These are phyloP conservation scores for Rhododendron ferrugineum DNA, from an alignment of 148 eudicot species.

Conservation along the genomic window DNA sequence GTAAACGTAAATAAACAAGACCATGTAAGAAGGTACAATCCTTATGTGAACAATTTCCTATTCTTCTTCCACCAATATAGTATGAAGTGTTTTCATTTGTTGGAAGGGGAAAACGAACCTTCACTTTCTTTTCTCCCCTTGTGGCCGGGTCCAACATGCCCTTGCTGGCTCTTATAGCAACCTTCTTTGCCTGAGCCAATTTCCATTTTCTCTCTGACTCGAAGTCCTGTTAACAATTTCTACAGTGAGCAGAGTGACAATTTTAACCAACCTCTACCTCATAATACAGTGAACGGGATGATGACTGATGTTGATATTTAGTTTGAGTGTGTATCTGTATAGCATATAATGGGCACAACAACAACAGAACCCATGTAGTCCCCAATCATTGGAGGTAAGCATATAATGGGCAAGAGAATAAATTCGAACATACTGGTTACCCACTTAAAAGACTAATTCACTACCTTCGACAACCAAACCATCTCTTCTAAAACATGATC, in stretches of 20 bases:
- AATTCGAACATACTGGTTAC: neutral
- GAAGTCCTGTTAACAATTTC: slow-evolving; percentile 63
- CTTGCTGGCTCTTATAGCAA: slow-evolving; percentile 94
- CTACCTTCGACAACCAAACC: slow-evolving; percentile 98
- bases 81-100: neutral
- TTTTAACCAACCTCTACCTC: neutral
- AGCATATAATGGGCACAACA: neutral
- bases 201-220: slow-evolving; percentile 99
- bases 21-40: neutral
- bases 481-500: slow-evolving; percentile 99
- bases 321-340: neutral
- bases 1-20: neutral
- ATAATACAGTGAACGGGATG: neutral
- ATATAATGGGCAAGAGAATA: neutral
- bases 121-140: slow-evolving; percentile 80
- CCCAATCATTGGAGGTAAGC: no score
- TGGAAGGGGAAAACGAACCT: slow-evolving; percentile 39
- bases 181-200: slow-evolving; percentile 88
- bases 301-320: neutral
- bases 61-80: neutral
- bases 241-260: slow-evolving; percentile 6
- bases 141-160: slow-evolving; percentile 93
- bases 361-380: no score
- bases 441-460: neutral
- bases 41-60: neutral